These are phyloP conservation scores for Corylus avellana DNA, from an alignment of 306 rosid species.

Conservation along the genomic window DNA sequence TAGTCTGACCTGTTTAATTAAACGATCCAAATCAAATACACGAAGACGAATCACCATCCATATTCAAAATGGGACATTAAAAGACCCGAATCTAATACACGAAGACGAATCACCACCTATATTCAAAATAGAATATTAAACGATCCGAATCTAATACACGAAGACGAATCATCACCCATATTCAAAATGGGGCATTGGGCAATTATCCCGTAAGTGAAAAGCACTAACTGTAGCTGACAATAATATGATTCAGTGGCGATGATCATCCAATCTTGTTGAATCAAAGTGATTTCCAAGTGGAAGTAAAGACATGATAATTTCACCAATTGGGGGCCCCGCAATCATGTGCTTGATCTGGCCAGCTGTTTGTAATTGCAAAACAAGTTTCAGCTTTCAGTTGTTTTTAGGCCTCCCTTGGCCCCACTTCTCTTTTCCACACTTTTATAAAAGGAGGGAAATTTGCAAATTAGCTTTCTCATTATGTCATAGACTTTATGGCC, in stretches of 20 bases:
- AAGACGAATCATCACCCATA: too few species aligned
- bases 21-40: too few species aligned
- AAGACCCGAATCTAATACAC: too few species aligned
- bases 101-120: too few species aligned
- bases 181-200: neutral
- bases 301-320: constrained; percentile 15
- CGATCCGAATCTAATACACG: too few species aligned
- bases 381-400: constrained; percentile 38
- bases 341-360: constrained; percentile 41
- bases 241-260: constrained; percentile 6
- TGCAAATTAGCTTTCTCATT: constrained; percentile 44
- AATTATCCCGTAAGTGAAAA: neutral
- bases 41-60: too few species aligned
- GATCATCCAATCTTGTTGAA: neutral
- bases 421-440: constrained; percentile 33
- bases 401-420: constrained; percentile 15
- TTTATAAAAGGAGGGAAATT: constrained; percentile 36
- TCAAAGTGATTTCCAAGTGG: neutral
- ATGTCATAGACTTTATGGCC: constrained; percentile 35
- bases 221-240: neutral
- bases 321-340: constrained; percentile 33
- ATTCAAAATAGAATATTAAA: too few species aligned
- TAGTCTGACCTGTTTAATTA: too few species aligned
- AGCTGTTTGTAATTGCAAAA: constrained; percentile 27
- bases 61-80: too few species aligned